Base-by-base conservation (phyloP, 331 rosid species). In the Acacia pycnantha region DNA sequence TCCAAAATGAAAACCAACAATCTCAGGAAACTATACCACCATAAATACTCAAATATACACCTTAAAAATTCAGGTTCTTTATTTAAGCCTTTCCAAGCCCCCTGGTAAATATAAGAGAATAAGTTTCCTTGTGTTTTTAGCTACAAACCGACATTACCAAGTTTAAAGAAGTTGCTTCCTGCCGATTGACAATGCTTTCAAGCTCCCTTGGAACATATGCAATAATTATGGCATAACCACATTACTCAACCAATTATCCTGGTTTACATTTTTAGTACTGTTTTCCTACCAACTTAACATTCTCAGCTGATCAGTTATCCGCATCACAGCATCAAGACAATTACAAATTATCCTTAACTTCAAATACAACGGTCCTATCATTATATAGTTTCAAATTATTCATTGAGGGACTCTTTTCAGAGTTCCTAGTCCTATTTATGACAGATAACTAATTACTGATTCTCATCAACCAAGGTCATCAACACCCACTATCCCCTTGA, bases 401-500 rank as follows among this genome's bases (percentile, higher is more conserved):
- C n/a, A 24, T 64, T 70, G 21, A 41, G 77, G 65, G 21, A 77
- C 48, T 35, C 41, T 47, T 47, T 66, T 67, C 51, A 68, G 41
- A 74, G 37, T 76, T 71, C n/a, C 7, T 64, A 83, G 21, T 59
- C 77, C 31, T 46, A 80, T 66, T 37, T 56, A 65, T 15, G 70
- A 65, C 41, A 12, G 31, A 64, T 27, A 12, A 61, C 40, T 27
- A 62, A 62, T 29, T 15, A 65, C 43, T 65, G 33, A 65, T 31
- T 31, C 43, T 31, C 18, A 11, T n/a, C 70, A 29, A 64, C 11
- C 70, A 76, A 53, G 6, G 21, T 26, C 26, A 70, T 43, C 58
- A 35, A 65, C 31, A 74, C 67, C 75, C 68, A 83, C 67, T 11
- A 61, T 77, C 81, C 73, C 77, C 44, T 21, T 73, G 72, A 72